These are phyloP conservation scores for Nematodospora anomalae DNA, from an alignment of 1,139 yeast species.

Conservation along the genomic window DNA sequence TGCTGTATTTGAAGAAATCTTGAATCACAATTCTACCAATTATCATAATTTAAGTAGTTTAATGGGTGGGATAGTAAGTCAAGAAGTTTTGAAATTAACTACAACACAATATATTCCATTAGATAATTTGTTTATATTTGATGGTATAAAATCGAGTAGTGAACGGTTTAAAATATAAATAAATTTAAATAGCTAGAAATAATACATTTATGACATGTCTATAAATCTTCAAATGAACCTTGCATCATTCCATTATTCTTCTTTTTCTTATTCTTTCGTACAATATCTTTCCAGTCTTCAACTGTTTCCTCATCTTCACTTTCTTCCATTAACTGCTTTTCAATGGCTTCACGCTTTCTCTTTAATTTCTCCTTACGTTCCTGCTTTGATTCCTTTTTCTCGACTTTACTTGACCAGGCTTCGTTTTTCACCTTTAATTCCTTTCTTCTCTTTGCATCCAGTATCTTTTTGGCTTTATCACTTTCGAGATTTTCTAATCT, in stretches of 20 bases:
- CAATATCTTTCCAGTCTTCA: slow-evolving; percentile 87
- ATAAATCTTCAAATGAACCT: slow-evolving; percentile 75
- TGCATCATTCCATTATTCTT: slow-evolving; percentile 39
- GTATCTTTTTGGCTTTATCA: slow-evolving; percentile 42
- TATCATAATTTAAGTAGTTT: slow-evolving; percentile 42
- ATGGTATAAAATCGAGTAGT: slow-evolving; percentile 59
- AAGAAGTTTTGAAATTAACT: slow-evolving; percentile 64
- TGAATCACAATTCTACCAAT: slow-evolving; percentile 29
- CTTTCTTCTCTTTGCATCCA: slow-evolving; percentile 50
- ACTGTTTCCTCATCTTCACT: slow-evolving; percentile 54
- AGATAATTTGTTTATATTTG: slow-evolving; percentile 64
- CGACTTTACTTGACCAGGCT: slow-evolving; percentile 78
- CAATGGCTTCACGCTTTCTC: slow-evolving; percentile 62
- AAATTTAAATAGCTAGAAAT: slow-evolving; percentile 4
- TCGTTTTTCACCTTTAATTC: slow-evolving; percentile 54
- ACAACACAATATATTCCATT: slow-evolving; percentile 77
- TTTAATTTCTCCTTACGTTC: slow-evolving; percentile 66
- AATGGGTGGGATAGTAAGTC: slow-evolving; percentile 80
- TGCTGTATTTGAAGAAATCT: slow-evolving; percentile 29
- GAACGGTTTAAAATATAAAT: slow-evolving; percentile 46
- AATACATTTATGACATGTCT: slow-evolving; percentile 14
- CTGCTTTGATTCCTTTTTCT: slow-evolving; percentile 60
- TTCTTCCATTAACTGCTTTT: slow-evolving; percentile 49
- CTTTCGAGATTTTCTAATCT: slow-evolving; percentile 60
- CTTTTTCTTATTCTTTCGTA: slow-evolving; percentile 61